Conservation (phyloP, 805 yeast genomes). For the Starmera caribaea region DNA sequence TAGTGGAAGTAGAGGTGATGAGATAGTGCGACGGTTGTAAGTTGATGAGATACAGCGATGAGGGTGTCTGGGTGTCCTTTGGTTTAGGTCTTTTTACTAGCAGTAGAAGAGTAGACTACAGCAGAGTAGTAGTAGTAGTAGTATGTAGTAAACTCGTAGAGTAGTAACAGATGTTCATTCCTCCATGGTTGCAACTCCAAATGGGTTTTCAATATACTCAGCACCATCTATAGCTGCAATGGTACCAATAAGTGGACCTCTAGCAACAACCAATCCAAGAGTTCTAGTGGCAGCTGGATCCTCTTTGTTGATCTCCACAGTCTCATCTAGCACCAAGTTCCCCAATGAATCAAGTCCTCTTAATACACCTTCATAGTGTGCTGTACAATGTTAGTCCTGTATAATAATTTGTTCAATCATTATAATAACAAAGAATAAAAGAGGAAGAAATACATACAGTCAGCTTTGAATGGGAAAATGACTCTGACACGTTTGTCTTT, state of each 20-base stretch:
- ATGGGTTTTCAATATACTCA: conserved; percentile 65
- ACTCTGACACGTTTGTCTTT: conserved; percentile 67
- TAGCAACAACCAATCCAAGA: conserved; percentile 71
- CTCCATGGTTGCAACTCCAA: conserved; percentile 22
- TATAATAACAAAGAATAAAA: no score
- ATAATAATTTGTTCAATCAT: no score
- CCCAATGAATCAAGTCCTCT: conserved; percentile 79
- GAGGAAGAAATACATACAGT: conserved; percentile 7
- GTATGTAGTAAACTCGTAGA: no score
- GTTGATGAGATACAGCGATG: no score
- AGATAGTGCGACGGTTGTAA: no score
- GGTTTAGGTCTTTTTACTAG: no score
- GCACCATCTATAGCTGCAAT: conserved; percentile 66
- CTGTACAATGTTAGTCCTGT: background rate
- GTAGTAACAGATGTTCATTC: no score
- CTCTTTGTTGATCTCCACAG: conserved; percentile 49
- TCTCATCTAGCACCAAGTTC: conserved; percentile 70
- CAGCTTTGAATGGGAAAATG: conserved; percentile 65
- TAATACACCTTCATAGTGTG: conserved; percentile 55
- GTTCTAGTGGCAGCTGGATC: conserved; percentile 50
- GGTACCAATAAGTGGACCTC: conserved; percentile 73
- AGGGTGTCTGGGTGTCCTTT: no score
- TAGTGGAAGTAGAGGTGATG: no score
- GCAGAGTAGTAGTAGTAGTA: no score
- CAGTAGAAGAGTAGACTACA: no score